A percentile compares a stretch with the other conserved stretches of the same genome.
Conservation (phyloP, 371 early-diverging fungal species). For the Mucor indicus region DNA sequence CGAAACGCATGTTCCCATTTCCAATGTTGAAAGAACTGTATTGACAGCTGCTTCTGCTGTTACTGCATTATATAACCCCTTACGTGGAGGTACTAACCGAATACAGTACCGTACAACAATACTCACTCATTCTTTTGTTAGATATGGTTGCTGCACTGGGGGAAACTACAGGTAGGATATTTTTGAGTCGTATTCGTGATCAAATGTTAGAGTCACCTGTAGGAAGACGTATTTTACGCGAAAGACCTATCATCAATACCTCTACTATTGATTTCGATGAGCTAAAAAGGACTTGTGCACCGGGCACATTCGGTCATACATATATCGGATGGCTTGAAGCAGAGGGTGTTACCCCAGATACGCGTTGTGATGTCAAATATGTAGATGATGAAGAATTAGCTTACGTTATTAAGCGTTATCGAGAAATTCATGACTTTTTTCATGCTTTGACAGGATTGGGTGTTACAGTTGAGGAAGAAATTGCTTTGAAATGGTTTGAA, state of each 20-base stretch:
- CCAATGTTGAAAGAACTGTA: constrained; percentile 51
- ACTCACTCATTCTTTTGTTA: constrained; percentile 19
- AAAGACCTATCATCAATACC: constrained; percentile 74
- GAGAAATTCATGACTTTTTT: constrained; percentile 93
- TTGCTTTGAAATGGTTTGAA: constrained; percentile 95
- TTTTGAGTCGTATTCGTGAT: constrained; percentile 67
- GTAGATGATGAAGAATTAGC: constrained; percentile 89
- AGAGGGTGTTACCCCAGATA: constrained; percentile 82
- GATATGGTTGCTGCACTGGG: constrained; percentile 93
- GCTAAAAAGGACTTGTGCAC: constrained; percentile 60
- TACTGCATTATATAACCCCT: constrained; percentile 73
- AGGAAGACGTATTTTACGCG: constrained; percentile 83
- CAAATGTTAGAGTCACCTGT: constrained; percentile 73
- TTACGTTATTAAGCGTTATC: constrained; percentile 90
- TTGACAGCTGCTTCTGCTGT: constrained; percentile 79
- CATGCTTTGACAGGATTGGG: constrained; percentile 86
- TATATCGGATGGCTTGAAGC: constrained; percentile 79
- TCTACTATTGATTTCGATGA: constrained; percentile 60
- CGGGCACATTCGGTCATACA: constrained; percentile 81
- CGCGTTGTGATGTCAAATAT: constrained; percentile 78
- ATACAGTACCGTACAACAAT: too few relatives aligned
- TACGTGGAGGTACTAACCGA: constrained; percentile 82
- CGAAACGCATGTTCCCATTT: constrained; percentile 55
- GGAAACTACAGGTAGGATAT: constrained; percentile 78
- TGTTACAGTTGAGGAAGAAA: constrained; percentile 87